Conservation (phyloP, 2,329 filamentous ascomycete species). For the Ampelomyces quisqualis region DNA sequence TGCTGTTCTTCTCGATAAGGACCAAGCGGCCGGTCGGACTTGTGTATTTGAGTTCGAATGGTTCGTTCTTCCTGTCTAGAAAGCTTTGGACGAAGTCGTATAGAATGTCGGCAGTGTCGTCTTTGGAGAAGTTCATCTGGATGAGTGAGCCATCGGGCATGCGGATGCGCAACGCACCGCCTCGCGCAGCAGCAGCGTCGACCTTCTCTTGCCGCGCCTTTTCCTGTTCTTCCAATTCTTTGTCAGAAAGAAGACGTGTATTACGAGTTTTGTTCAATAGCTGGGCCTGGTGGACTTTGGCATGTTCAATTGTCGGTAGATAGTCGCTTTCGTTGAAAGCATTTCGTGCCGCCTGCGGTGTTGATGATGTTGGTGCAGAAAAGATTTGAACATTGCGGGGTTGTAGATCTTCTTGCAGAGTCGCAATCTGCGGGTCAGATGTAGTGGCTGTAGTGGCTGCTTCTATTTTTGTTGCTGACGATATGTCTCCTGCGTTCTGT, state of each 20-base stretch:
- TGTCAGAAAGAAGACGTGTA: conserved; percentile 76
- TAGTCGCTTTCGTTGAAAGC: conserved; percentile 73
- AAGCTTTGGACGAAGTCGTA: conserved; percentile 73
- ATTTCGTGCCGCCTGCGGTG: conserved; percentile 71
- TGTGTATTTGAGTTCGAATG: conserved; percentile 71
- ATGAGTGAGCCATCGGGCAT: conserved; percentile 53
- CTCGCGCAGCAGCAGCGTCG: conserved; percentile 60
- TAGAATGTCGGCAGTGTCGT: conserved; percentile 68
- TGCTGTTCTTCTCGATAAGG: conserved; percentile 48
- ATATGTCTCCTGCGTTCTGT: conserved; percentile 19
- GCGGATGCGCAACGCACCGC: conserved; percentile 4
- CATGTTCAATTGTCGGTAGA: conserved; percentile 72
- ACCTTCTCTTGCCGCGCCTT: conserved; percentile 96
- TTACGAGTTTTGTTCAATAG: conserved; percentile 80
- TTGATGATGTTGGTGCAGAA: conserved; percentile 71
- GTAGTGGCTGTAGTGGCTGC: conserved; percentile 27
- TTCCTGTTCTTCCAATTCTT: conserved; percentile 88
- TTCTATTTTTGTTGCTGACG: conserved; percentile 22
- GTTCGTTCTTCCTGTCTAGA: conserved; percentile 63
- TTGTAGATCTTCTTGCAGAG: conserved; percentile 12
- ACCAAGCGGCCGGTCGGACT: conserved; percentile 54
- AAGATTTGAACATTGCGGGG: conserved; percentile 67
- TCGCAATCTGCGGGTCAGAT: no score
- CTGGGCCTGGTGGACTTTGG: conserved; percentile 69
- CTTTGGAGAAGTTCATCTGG: conserved; percentile 67